Evolutionary conservation across 495 filamentous ascomycete genomes (phyloP), one percentile per base, ranked within the genome.

Genomic region (Podospora anserina): DNA sequence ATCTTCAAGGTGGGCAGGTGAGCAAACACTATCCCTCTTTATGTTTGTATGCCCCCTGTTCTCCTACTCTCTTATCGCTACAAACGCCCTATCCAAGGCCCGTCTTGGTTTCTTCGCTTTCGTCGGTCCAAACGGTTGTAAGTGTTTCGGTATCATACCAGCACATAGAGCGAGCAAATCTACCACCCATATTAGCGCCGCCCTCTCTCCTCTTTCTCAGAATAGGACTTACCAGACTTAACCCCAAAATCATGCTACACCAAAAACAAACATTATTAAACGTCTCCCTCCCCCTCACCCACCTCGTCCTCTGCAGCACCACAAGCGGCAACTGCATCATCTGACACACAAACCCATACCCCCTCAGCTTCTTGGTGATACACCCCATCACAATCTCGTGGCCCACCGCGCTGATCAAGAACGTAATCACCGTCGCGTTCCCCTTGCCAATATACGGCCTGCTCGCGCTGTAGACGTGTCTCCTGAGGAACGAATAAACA

Each of bases 351-450:
- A 97, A 96, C 5, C 95, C 95, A 75, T 98, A 98, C 1, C 95
- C 95, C 30, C 95, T 84, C 54, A 99, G 82, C 79, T 99, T 98
- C 82, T 97, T 94, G 61, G 94, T 97, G 77, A 99, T 98, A 75
- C 94, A 97, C 39, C 91, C 92, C 92, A 99, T 95, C 68, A 99
- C 92, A 34, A 99, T 86, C 77, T 99, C 95, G 77, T 99, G 95
- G 20, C 92, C 94, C 19, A 95, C 68, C 53, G 95, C 90, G 73
- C 88, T 91, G 73, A 97, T 90, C 57, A 99, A 78, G 76, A 99
- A 99, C 11, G 95, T 98, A 69, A 96, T 92, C 66, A 94, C 80
- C 64, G 92, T 97, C 20, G 95, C 94, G 58, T 91, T 83, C 2
- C 88, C 87, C 34, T 91, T 85, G 57, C 91, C 92, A 71, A 95